Percentiles rank a stretch among this genome's conserved stretches.
These are phyloP conservation scores for Paracoccidioides lutzii DNA, from an alignment of 2,329 filamentous ascomycete species.

Conservation along the genomic window DNA sequence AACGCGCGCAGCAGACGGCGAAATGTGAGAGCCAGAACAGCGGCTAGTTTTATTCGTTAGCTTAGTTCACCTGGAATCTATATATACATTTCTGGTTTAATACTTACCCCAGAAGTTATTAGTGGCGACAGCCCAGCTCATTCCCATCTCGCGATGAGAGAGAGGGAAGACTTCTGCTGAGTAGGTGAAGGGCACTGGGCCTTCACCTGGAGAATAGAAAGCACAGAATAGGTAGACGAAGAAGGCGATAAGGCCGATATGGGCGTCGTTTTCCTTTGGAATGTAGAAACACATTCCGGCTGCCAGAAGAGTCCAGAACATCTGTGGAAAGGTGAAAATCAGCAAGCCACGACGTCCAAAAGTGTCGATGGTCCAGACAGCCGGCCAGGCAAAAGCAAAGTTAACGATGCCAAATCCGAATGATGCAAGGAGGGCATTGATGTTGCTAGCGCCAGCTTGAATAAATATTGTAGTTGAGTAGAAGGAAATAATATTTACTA, in stretches of 20 bases:
- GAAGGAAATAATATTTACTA: slow-evolving; percentile 57
- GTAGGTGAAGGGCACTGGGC: slow-evolving; percentile 40
- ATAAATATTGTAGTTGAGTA: slow-evolving; percentile 43
- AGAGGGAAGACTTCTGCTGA: slow-evolving; percentile 44
- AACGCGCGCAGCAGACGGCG: slow-evolving; percentile 33
- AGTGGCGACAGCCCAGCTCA: slow-evolving; percentile 35
- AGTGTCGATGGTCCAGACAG: slow-evolving; percentile 54
- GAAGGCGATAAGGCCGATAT: slow-evolving; percentile 43
- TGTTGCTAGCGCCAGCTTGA: slow-evolving; percentile 33
- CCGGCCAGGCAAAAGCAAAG: slow-evolving; percentile 51
- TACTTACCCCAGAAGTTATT: slow-evolving; percentile 25
- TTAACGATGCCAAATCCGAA: slow-evolving; percentile 52
- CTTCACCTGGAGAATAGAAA: slow-evolving; percentile 54
- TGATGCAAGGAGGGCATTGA: slow-evolving; percentile 45
- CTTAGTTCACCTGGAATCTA: neutral
- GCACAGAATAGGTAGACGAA: slow-evolving; percentile 54
- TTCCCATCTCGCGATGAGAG: slow-evolving; percentile 41
- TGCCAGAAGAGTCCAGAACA: slow-evolving; percentile 54
- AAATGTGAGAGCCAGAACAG: slow-evolving; percentile 33
- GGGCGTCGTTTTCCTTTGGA: slow-evolving; percentile 26
- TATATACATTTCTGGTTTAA: neutral
- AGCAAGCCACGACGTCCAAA: slow-evolving; percentile 50
- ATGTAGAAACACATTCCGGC: slow-evolving; percentile 49
- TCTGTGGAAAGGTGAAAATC: slow-evolving; percentile 54
- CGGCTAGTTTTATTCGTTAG: slow-evolving; percentile 13